Base-by-base conservation (phyloP, 148 eudicot genomes). In the Oxyria digyna region DNA sequence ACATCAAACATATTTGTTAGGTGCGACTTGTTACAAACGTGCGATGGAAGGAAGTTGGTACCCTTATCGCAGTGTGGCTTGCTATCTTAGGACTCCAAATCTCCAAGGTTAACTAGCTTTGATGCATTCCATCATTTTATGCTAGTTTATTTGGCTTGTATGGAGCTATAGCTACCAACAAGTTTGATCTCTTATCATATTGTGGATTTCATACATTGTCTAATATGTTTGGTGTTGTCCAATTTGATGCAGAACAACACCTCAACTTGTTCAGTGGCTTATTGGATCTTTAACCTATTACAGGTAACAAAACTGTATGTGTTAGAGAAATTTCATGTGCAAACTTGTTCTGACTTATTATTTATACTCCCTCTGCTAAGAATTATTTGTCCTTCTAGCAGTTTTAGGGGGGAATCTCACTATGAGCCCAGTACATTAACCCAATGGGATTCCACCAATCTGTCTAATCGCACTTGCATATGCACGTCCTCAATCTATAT, bases 231-330 rank as follows among this genome's bases (percentile, higher is more conserved):
- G 3, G 5, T 12, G 48, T 69, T 18, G 23, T 41, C 26, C 35
- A 27, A 57, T 21, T 57, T 8, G 41, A 38, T 72, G 74, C 88
- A 87, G 91, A 78, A 75, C 54, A 38, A 75, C 50, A 81, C 82
- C 13, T n/a, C 75, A 21, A 81, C 87, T 71, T 87, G 91, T 62
- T 82, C 91, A 24, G 62, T 72, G 18, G 72, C 41, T 62, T 87
- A 75, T 31, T 87, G 91, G 91, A 35, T 42, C 11, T 38, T 80
- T 43, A 77, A 85, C 69, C 69, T 84, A 27, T 29, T 75, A 72
- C 91, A 87, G 86, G 91, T 87, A 82, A 17, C 3, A 27, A 21
- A 29, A 43, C n/a, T n/a, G n/a, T n/a, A n/a, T n/a, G n/a, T n/a
- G n/a, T n/a, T n/a, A n/a, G n/a, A n/a, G n/a, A n/a, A n/a, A n/a